A percentile compares a stretch with the other conserved stretches of the same genome.
Evolutionary conservation across 2,329 filamentous ascomycete species (phyloP).

Genomic region (Calonectria henricotiae): DNA sequence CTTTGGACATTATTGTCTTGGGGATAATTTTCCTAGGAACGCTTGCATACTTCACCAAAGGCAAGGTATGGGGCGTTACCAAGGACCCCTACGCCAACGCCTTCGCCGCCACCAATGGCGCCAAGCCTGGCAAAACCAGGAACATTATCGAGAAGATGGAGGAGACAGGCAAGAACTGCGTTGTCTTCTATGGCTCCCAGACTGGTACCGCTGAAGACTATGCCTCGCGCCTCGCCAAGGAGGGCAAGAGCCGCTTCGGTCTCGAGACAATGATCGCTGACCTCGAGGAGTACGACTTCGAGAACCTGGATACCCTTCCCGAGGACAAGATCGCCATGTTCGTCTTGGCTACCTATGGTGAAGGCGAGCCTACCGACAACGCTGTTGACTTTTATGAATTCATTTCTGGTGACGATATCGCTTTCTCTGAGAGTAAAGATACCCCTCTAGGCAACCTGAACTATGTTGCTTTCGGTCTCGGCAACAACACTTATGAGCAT

Average conservation of each 20-base stretch:
- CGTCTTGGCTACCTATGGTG: conserved; percentile 96
- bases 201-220: conserved; percentile 99
- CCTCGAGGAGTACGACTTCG: conserved; percentile 97
- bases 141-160: conserved; percentile 98
- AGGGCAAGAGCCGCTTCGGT: conserved; percentile 95
- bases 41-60: conserved; percentile 97
- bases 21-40: conserved; percentile 88
- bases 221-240: conserved; percentile 94
- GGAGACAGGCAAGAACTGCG: conserved; percentile 95
- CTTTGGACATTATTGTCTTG: conserved; percentile 94
- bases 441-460: conserved; percentile 86
- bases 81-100: conserved; percentile 91
- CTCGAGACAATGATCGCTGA: conserved; percentile 99
- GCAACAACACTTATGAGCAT: conserved; percentile 99
- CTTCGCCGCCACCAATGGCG: conserved; percentile 79
- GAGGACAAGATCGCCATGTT: conserved; percentile 95
- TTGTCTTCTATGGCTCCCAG: conserved; percentile 98
- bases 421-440: conserved; percentile 84
- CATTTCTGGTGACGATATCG: conserved; percentile 84
- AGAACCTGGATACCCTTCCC: conserved; percentile 91
- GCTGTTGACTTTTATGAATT: conserved; percentile 99
- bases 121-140: conserved; percentile 87
- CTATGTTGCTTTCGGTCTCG: conserved; percentile 95
- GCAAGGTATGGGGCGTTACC: conserved; percentile 89
- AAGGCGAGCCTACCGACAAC: conserved; percentile 98